Conservation (phyloP, 148 eudicot genomes). For the Silene uniflora region DNA sequence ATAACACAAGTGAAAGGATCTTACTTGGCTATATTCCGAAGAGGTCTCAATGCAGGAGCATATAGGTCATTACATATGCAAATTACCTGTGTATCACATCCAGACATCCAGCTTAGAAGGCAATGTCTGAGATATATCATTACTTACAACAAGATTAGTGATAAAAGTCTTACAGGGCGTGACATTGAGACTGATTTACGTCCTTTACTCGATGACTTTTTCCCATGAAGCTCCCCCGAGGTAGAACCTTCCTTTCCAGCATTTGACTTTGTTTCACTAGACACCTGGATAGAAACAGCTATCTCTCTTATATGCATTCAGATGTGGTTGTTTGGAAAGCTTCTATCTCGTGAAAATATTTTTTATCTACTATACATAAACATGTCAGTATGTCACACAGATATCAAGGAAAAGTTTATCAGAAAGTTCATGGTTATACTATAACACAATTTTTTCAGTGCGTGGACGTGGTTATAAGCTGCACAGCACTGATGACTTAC, state of each 20-base stretch:
- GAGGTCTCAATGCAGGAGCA: conserved; percentile 88
- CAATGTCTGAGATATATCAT: conserved; percentile 6
- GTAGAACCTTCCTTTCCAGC: conserved; percentile 48
- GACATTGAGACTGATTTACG: conserved; percentile 53
- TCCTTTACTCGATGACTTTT: conserved; percentile 50
- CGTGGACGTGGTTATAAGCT: not conserved
- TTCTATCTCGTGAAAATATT: too few species aligned
- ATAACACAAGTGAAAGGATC: conserved; percentile 21
- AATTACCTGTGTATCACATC: conserved; percentile 57
- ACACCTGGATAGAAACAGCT: conserved; percentile 40
- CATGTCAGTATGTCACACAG: not conserved
- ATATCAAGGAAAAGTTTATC: not conserved
- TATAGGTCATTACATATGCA: conserved; percentile 98
- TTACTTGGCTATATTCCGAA: conserved; percentile 96
- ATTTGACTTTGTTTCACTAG: conserved; percentile 59
- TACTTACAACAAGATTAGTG: conserved; percentile 2
- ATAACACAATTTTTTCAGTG: not conserved
- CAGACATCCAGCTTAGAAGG: conserved; percentile 14
- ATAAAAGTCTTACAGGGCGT: conserved; percentile 72
- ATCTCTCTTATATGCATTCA: conserved; percentile 7
- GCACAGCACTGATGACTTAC: not conserved
- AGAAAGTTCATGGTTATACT: not conserved
- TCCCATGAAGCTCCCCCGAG: conserved; percentile 45
- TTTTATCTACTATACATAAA: not conserved
- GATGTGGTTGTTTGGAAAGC: not conserved